Percentiles rank a stretch among this genome's conserved stretches.
phyloP scores from a whole-genome alignment of 2,329 filamentous ascomycete genomes.

The Exserohilum rostratum region DNA sequence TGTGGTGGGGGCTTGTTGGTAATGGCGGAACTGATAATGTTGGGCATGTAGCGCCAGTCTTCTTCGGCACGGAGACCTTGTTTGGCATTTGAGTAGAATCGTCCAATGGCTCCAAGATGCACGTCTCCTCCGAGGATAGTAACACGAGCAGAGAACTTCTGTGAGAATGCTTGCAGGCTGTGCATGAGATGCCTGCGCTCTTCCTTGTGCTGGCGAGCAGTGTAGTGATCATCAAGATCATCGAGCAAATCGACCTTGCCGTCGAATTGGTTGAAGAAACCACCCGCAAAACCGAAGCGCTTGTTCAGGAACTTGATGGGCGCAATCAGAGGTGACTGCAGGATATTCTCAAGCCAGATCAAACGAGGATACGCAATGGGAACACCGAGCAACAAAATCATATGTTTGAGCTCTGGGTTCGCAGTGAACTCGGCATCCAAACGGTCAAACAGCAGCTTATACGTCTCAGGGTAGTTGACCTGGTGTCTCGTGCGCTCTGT shows the following conservation, averaged over 20 bases:
- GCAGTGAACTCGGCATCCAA: conserved; percentile 59
- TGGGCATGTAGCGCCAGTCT: conserved; percentile 69
- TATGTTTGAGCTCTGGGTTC: conserved; percentile 65
- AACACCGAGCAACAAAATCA: conserved; percentile 69
- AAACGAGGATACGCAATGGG: conserved; percentile 76
- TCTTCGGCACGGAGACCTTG: conserved; percentile 60
- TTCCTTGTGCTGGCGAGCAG: conserved; percentile 85
- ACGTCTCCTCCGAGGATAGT: conserved; percentile 70
- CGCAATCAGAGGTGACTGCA: conserved; percentile 83
- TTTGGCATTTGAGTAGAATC: conserved; percentile 68
- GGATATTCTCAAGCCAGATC: conserved; percentile 95
- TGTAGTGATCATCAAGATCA: conserved; percentile 77
- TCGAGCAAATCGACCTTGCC: conserved; percentile 71
- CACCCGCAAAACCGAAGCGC: conserved; percentile 83
- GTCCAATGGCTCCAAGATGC: conserved; percentile 66
- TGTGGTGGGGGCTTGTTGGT: conserved; percentile 71
- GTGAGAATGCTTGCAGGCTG: conserved; percentile 65
- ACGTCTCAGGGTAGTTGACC: conserved; percentile 79
- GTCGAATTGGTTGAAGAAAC: conserved; percentile 92
- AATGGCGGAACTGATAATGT: conserved; percentile 68
- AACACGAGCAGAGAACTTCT: conserved; percentile 62
- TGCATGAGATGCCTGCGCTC: conserved; percentile 78
- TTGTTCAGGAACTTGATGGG: conserved; percentile 90
- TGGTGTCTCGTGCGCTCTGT: conserved; percentile 87
- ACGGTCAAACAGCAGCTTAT: conserved; percentile 65